These are phyloP conservation scores for Lecanicillium sp. DNA, from an alignment of 2,329 filamentous ascomycete species.

Conservation along the genomic window DNA sequence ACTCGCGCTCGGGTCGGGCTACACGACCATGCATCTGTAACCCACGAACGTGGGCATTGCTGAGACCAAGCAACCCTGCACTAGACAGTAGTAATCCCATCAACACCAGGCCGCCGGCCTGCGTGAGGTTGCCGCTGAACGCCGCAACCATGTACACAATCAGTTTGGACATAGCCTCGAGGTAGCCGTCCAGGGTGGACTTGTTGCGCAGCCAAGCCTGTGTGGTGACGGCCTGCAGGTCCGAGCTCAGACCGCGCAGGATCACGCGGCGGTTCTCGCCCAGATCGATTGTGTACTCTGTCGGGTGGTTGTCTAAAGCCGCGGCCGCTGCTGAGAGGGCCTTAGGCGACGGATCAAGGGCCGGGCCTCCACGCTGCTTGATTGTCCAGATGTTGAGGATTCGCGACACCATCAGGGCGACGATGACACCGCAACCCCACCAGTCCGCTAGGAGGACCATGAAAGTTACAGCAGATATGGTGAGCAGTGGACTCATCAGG, in stretches of 20 bases:
- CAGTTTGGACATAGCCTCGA: constrained; percentile 46
- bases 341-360: background rate
- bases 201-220: constrained; percentile 47
- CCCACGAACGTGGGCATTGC: constrained; percentile 40
- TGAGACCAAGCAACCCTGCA: constrained; percentile 44
- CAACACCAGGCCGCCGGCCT: constrained; percentile 43
- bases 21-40: constrained; percentile 45
- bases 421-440: constrained; percentile 41
- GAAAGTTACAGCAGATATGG: constrained; percentile 32
- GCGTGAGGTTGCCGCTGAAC: constrained; percentile 46
- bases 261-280: constrained; percentile 42
- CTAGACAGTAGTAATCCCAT: constrained; percentile 43
- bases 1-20: constrained; percentile 19
- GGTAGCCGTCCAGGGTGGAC: constrained; percentile 40
- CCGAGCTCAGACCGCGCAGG: constrained; percentile 44
- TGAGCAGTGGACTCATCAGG: constrained; percentile 38
- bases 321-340: background rate
- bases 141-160: constrained; percentile 51
- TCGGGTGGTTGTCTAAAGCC: constrained; percentile 11
- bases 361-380: constrained; percentile 35
- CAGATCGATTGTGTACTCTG: constrained; percentile 45
- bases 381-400: constrained; percentile 49
- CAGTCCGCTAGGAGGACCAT: constrained; percentile 42
- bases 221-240: constrained; percentile 52
- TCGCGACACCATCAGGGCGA: constrained; percentile 44